phyloP scores from a whole-genome alignment of 495 filamentous ascomycete genomes.

The Aspergillus biplanus region DNA sequence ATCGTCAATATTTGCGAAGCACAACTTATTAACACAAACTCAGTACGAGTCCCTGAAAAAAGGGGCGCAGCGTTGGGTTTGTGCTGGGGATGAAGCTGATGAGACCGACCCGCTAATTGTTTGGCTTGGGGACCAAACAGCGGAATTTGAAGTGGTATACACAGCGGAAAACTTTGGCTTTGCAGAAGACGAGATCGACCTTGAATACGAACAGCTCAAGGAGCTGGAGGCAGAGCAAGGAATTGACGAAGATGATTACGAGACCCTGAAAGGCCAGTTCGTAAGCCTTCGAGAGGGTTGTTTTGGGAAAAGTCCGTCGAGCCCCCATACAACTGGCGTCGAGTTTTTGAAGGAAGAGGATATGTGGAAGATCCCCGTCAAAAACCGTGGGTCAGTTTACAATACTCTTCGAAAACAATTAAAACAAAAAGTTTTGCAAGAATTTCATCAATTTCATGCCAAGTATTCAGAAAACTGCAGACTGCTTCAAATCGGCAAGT shows the following conservation, averaged over 20 bases:
- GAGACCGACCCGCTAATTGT: conserved; percentile 53
- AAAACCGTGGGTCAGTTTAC: conserved; percentile 62
- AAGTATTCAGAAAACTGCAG: conserved; percentile 46
- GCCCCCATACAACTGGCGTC: conserved; percentile 14
- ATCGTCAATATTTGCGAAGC: conserved; percentile 42
- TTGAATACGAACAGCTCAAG: conserved; percentile 66
- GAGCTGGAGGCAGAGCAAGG: conserved; percentile 67
- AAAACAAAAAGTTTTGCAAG: conserved; percentile 42
- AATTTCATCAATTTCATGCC: conserved; percentile 46
- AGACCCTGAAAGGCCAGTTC: conserved; percentile 54
- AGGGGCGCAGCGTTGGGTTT: conserved; percentile 56
- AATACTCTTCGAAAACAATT: conserved; percentile 52
- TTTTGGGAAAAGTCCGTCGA: conserved; percentile 33
- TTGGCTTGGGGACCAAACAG: conserved; percentile 64
- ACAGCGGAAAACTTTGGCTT: conserved; percentile 49
- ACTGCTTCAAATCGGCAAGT: conserved; percentile 53
- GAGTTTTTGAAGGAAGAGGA: conserved; percentile 41
- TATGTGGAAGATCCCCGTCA: conserved; percentile 59
- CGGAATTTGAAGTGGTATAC: conserved; percentile 42
- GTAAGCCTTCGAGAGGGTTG: conserved; percentile 52
- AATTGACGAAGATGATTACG: conserved; percentile 54
- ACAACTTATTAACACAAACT: conserved; percentile 59
- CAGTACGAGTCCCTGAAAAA: conserved; percentile 67
- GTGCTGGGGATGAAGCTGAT: conserved; percentile 32
- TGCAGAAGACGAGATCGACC: conserved; percentile 63